A percentile compares a stretch with the other conserved stretches of the same genome.
These are phyloP conservation scores for Barbatosphaeria neglecta DNA, from an alignment of 495 filamentous ascomycete species.

Conservation along the genomic window DNA sequence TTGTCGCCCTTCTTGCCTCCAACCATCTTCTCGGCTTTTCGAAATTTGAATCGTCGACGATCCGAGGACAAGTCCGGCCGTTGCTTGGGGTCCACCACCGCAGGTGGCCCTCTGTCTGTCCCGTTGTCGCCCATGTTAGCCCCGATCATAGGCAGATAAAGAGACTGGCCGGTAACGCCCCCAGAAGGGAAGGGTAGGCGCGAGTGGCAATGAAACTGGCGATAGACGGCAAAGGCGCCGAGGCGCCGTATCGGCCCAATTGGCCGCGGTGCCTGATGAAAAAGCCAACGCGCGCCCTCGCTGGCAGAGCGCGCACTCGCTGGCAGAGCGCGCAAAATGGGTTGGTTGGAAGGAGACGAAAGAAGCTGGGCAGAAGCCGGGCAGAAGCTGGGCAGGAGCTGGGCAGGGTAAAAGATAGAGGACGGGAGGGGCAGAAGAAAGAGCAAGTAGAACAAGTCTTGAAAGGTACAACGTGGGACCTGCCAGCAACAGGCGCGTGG, in stretches of 20 bases:
- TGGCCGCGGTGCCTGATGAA: no score
- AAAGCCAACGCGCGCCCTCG: no score
- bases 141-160: no score
- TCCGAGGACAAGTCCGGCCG: neutral
- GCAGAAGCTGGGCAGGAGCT: neutral
- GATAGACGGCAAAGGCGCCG: no score
- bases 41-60: neutral
- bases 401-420: neutral
- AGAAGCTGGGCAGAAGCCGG: no score
- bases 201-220: no score
- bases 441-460: neutral
- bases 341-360: no score
- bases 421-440: neutral
- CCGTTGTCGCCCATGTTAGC: neutral
- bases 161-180: neutral
- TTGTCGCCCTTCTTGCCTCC: slow-evolving; percentile 10
- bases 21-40: slow-evolving; percentile 7
- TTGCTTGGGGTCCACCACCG: neutral
- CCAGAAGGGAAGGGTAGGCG: neutral
- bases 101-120: neutral
- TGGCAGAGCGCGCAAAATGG: no score
- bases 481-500: neutral
- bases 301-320: no score
- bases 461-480: neutral
- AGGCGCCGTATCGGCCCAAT: no score